Conservation (phyloP, 2,329 filamentous ascomycete genomes). For the Chalaropsis thielavioides region DNA sequence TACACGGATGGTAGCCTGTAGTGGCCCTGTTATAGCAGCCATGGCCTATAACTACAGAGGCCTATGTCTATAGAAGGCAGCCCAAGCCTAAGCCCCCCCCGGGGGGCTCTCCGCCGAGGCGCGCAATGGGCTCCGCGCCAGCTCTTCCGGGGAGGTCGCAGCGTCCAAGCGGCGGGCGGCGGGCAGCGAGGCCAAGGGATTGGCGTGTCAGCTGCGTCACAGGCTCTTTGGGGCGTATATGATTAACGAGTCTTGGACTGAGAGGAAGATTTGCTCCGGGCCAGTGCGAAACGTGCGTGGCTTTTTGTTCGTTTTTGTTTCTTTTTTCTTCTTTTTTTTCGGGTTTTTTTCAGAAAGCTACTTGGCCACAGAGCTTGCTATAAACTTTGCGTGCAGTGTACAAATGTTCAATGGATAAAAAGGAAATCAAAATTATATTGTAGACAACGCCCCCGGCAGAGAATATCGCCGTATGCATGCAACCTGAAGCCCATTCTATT, state of each 20-base stretch:
- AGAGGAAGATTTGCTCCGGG: no score
- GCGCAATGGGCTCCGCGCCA: not conserved
- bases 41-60: not conserved
- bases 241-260: no score
- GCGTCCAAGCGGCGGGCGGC: no score
- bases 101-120: not conserved
- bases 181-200: no score
- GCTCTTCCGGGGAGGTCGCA: no score
- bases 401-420: not conserved
- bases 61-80: not conserved
- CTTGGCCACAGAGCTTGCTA: not conserved
- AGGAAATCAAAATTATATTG: not conserved
- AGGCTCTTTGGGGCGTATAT: no score
- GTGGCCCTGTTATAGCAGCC: not conserved
- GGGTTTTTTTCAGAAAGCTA: not conserved
- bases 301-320: no score
- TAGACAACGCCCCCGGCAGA: not conserved
- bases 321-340: no score
- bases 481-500: not conserved
- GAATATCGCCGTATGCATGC: not conserved
- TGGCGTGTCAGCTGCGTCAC: no score
- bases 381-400: not conserved
- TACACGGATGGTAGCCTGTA: not conserved
- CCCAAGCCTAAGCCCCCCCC: no score
- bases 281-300: no score